Evolutionary conservation across 371 early-diverging fungal species (phyloP), one percentile per base, ranked within the genome.

Genomic region (Conidiobolus incongruus): DNA sequence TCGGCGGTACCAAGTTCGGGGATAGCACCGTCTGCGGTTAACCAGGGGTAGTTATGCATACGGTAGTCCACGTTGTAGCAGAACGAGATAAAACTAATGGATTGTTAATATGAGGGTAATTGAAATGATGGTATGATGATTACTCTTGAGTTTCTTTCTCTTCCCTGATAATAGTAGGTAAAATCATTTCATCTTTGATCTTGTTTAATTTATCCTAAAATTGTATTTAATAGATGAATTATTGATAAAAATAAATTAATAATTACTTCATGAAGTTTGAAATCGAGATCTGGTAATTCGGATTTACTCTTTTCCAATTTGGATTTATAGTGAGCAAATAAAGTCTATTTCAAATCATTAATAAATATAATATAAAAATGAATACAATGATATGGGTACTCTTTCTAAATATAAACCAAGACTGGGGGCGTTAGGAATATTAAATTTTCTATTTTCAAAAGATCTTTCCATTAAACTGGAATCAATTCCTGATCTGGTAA

Each of bases 401-500:
- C 72, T 60, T 38, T 94, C 84, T 2, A 99, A 64, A 36, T 96
- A 63, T 17, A 99, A 66, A 16, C 97, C 98, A n/a, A 89, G 59
- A 0, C 87, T 82, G 7, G 99, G 99, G 6, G 90, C 94, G 63
- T 96, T 99, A 30, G 99, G 99, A 30, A 99, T 81, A 58, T 94
- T 97, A 41, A 93, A 65, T 26, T 71, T 71, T 7, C 56, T 57
- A 0, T 60, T 52, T 11, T 59, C 56, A 50, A 89, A 90, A 5
- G 79, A 59, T 40, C 57, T 49, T 8, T 55, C 51, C 20, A 92
- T 68, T 10, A 90, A 50, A 2, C 50, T 51, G 8, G 66, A 42
- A 0, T 90, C 82, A 1, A 83, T 75, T 2, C 55, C 52, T 16
- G 76, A 73, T 5, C 93, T 63, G 15, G 69, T 70, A 65, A 53